A percentile compares a stretch with the other conserved stretches of the same genome.
Evolutionary conservation across 345 rosid genomes (phyloP).

Genomic region (Corymbia maculata): DNA sequence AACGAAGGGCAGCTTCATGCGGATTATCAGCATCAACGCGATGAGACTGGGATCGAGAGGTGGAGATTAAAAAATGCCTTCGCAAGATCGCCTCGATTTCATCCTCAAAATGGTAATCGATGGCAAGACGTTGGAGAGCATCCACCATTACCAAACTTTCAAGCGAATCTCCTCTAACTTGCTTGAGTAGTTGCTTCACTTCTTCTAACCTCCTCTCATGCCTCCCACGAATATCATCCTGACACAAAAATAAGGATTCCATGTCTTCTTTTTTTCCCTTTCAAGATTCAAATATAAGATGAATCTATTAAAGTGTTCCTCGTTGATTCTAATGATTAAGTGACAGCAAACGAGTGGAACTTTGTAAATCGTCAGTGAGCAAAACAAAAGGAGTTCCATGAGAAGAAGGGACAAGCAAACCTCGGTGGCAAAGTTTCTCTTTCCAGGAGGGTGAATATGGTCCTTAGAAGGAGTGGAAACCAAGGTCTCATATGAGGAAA

Average conservation of each 20-base stretch:
- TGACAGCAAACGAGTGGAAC: background rate
- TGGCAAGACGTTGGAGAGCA: background rate
- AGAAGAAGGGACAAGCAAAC: background rate
- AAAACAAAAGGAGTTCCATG: background rate
- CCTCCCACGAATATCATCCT: background rate
- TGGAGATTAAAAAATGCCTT: background rate
- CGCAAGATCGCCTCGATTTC: background rate
- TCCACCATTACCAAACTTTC: background rate
- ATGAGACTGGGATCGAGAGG: background rate
- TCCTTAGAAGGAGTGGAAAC: background rate
- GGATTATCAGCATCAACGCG: background rate
- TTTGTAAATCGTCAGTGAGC: background rate
- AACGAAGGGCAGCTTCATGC: constrained; percentile 17
- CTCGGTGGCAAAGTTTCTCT: background rate
- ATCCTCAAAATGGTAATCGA: background rate
- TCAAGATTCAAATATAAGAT: background rate
- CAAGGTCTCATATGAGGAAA: background rate
- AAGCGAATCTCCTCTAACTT: background rate
- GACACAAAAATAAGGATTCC: no score
- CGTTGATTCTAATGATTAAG: background rate
- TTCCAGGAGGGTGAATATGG: background rate
- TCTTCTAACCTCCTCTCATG: background rate
- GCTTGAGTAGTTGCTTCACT: background rate
- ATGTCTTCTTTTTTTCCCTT: background rate
- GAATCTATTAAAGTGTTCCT: background rate